Base-by-base conservation (phyloP, 1,139 yeast genomes). In the Saccharomyces hybrid region DNA sequence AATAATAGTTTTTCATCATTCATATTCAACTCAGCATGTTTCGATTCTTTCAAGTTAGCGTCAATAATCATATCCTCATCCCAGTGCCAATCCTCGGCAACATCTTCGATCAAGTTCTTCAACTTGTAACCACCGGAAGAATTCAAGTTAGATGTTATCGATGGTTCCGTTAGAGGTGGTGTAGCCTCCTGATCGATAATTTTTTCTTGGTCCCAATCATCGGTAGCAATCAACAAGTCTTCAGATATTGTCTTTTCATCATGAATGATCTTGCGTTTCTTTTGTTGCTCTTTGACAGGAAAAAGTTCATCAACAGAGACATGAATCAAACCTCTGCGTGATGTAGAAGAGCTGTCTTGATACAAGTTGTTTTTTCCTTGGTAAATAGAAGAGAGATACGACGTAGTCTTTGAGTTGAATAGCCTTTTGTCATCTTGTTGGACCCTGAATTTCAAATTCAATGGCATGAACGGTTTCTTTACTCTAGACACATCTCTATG, bases 1-100 rank as follows among this genome's bases (percentile, higher is more conserved):
- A 91, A 84, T 48, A 90, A 71, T 57, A 91, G 72, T 53, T 84
- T 78, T 11, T 95, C 88, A 71, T 93, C 99, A 67, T 93, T 93
- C 86, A 90, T 80, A 69, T 93, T 96, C 49, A 93, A 71, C 42
- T 60, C 60, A 3, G 71, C 69, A 32, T 55, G 60, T 76, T 78
- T 55, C 82, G 77, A 55, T 74, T 75, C 31, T 63, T 71, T 42
- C 67, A 87, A 66, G 32, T 80, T 78, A 2, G 97, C 98, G 52
- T 87, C 84, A 56, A 90, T 79, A n/a, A 93, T 79, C 59, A 82
- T 80, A 46, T 88, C 93, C 62, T 88, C 96, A 53, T 85, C 86
- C 63, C 86, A 88, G 47, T 84, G 87, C 57, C 83, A 86, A 29
- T 78, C 78, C 11, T 57, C 55, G 2, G 67, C 70, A 27, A 16